phyloP scores from a whole-genome alignment of 78 protist species.

The Dictyostelium firmibasis region DNA sequence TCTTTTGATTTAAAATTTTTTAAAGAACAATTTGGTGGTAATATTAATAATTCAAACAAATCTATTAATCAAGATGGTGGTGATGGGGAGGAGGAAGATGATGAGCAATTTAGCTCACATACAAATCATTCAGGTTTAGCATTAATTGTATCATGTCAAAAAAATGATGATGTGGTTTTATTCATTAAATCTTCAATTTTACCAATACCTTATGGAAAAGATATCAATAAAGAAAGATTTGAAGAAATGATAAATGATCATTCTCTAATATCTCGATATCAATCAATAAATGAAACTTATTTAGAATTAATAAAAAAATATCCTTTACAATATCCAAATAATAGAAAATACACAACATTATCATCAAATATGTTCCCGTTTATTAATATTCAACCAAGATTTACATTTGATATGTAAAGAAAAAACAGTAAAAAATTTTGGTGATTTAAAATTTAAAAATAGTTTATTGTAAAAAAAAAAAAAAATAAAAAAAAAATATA shows the following conservation, averaged over 20 bases:
- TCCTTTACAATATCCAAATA: not conserved
- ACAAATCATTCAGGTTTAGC: conserved; percentile 18
- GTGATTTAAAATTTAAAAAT: too few relatives aligned
- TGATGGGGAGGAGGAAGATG: not conserved
- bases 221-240: not conserved
- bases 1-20: conserved; percentile 14
- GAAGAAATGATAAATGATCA: conserved; percentile 10
- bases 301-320: not conserved
- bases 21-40: not conserved
- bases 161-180: not conserved
- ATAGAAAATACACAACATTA: conserved; percentile 38
- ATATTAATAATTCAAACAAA: too few relatives aligned
- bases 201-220: conserved; percentile 36
- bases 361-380: conserved; percentile 50
- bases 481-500: not conserved
- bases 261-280: not conserved
- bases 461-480: not conserved
- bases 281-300: not conserved
- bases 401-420: not conserved
- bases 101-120: conserved; percentile 27
- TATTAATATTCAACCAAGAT: conserved; percentile 24
- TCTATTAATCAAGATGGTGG: too few relatives aligned
- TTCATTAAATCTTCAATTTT: conserved; percentile 8
- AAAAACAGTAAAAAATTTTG: not conserved
- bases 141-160: not conserved